Evolutionary conservation across 768 basidiomycete genomes (phyloP), one percentile per base, ranked within the genome.

Genomic region (Chalciporus chontae): DNA sequence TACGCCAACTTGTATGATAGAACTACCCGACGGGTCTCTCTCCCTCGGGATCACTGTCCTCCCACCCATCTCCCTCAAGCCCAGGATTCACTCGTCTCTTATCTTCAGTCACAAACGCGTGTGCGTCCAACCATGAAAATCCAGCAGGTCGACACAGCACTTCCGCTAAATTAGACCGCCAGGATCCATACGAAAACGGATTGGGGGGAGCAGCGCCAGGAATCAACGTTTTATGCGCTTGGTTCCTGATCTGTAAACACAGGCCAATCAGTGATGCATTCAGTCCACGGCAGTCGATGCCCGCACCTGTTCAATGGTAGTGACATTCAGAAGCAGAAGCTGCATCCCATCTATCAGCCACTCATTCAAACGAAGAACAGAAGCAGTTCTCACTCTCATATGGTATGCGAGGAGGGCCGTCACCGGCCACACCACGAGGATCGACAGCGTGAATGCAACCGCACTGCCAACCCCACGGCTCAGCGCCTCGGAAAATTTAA

Each of bases 231-330:
- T 83, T 85, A 65, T 91, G 87, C 15, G 90, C 89, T 68, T 87
- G 84, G 56, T 87, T 90, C 51, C 94, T 83, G 57, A 95, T 92
- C 87, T 92, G 62, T 51, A 7, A 36, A 6, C 8, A 8, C 15
- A 42, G 45, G 46, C 40, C 38, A 44, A 47, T 56, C 42, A 57
- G 40, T 40, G 37, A 39, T 40, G 14, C 24, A 23, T 41, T 48
- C 40, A 40, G 50, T 24, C 48, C 41, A 37, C 32, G 49, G 39
- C 17, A 37, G 56, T 61, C 55, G 47, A 47, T 41, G 48, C 45
- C 63, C 81, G 68, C 66, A 88, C 87, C 79, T 93, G 91, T 72
- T 97, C 94, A 53, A 97, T 93, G n/a, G 94, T 97, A 8, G 94
- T 96, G 31, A 92, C 77, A 67, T 95, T 94, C 54, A 93, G 73